phyloP scores from a whole-genome alignment of 2,329 filamentous ascomycete genomes.

The Nigrograna mackinnonii region DNA sequence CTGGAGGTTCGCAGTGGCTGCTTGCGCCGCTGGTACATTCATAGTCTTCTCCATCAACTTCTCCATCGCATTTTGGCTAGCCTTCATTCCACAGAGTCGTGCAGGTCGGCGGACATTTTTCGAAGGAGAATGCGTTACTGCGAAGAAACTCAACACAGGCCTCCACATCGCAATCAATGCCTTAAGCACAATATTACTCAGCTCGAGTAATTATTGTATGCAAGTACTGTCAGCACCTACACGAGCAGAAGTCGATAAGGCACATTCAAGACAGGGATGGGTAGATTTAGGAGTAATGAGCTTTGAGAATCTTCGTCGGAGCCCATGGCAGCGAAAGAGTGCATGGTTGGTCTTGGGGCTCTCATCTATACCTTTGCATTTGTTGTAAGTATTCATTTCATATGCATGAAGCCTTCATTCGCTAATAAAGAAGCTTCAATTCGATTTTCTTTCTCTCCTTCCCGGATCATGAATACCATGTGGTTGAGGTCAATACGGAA shows the following conservation, averaged over 20 bases:
- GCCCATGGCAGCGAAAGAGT: background rate
- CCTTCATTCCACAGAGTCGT: background rate
- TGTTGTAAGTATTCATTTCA: background rate
- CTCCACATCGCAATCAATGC: background rate
- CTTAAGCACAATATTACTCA: background rate
- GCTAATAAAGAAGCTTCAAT: background rate
- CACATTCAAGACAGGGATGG: background rate
- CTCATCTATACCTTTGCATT: conserved; percentile 2
- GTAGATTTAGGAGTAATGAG: background rate
- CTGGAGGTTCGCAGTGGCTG: conserved; percentile 1
- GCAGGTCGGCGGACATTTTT: background rate
- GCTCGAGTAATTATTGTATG: conserved; percentile 1
- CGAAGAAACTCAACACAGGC: background rate
- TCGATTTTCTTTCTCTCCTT: background rate
- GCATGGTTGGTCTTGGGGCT: background rate
- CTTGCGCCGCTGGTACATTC: background rate
- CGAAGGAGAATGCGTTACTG: background rate
- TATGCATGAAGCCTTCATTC: background rate
- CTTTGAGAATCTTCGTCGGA: background rate
- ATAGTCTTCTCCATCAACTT: conserved; percentile 1
- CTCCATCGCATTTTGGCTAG: background rate
- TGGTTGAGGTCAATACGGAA: background rate
- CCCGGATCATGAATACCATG: background rate
- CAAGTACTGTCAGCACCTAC: background rate
- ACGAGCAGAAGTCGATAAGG: conserved; percentile 1